phyloP scores from a whole-genome alignment of 805 yeast species.

The Saccharomyces kudriavzevii region DNA sequence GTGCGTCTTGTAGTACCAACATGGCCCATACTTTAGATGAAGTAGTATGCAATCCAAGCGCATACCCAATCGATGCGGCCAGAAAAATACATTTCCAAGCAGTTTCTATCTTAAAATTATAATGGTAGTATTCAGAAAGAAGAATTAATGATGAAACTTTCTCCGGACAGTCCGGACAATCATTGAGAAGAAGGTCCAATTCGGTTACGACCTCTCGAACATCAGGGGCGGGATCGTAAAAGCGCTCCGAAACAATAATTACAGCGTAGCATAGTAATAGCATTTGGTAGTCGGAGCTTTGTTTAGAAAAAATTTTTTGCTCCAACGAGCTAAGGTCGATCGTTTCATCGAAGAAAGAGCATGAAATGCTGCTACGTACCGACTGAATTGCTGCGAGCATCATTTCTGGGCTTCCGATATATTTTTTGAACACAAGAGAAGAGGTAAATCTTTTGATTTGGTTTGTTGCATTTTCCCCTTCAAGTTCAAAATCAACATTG shows the following conservation, averaged over 20 bases:
- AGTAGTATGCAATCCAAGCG: slow-evolving; percentile 8
- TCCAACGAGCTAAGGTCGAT: slow-evolving; percentile 5
- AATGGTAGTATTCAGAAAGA: slow-evolving; percentile 10
- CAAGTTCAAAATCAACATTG: slow-evolving; percentile 9
- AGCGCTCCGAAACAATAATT: slow-evolving; percentile 7
- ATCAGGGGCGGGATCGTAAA: slow-evolving; percentile 3
- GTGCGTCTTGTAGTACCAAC: slow-evolving; percentile 9
- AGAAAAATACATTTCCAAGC: slow-evolving; percentile 10
- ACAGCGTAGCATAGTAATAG: slow-evolving; percentile 5
- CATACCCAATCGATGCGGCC: slow-evolving; percentile 10
- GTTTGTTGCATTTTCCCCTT: slow-evolving; percentile 5
- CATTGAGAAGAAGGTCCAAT: slow-evolving; percentile 4
- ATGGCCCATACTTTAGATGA: slow-evolving; percentile 10
- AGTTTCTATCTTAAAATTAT: slow-evolving; percentile 7
- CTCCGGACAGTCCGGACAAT: slow-evolving; percentile 9
- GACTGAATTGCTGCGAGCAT: slow-evolving; percentile 2
- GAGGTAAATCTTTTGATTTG: slow-evolving; percentile 1
- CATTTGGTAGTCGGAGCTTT: slow-evolving; percentile 2
- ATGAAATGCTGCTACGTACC: slow-evolving; percentile 3
- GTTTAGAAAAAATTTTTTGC: slow-evolving; percentile 2
- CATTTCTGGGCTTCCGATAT: slow-evolving; percentile 3
- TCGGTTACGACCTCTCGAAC: slow-evolving; percentile 4
- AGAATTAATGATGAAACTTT: slow-evolving; percentile 7
- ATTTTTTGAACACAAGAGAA: slow-evolving; percentile 6
- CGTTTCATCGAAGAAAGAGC: slow-evolving; percentile 4